Base-by-base conservation (phyloP, 441 rosid species). In the Populus hybrid region DNA sequence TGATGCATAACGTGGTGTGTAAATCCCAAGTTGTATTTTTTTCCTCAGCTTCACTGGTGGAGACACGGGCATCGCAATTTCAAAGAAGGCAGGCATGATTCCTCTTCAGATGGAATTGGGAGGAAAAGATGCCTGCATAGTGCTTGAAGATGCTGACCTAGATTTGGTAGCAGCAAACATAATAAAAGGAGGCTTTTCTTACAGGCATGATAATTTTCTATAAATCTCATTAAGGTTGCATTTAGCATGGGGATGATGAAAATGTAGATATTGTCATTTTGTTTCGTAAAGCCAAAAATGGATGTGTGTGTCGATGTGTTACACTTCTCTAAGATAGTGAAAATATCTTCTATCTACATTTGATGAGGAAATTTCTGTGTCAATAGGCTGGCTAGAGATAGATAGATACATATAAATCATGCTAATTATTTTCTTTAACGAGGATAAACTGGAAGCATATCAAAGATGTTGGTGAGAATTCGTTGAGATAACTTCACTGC, bases 41-140 rank as follows among this genome's bases (percentile, higher is more conserved):
- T 29, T 45, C 14, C 50, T 74, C 87, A 95, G 99, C 84, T 95
- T 95, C 85, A 94, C 99, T 0, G 98, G 98, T 0, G 98, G 99
- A 80, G 97, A 93, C 76, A 94, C 99, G 1, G 97, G 99, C 28
- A 81, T 94, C n/a, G 83, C 97, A 2, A 92, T 95, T 69, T 95
- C 99, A 4, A 95, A 95, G 85, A 95, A 95, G 86, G 97, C 98
- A 0, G 93, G 94, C 74, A 95, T 95, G 99, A 83, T 95, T 76
- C 98, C 98, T 65, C 98, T 94, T 72, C 98, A 94, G 87, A 94
- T 93, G 97, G 98, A 94, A 69, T 81, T 95, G 71, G 99, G 99
- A 78, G 99, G 98, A 20, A 95, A 95, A 87, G 99, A 95, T 78
- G 97, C 99, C n/a, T 94, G 99, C 85, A 91, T 95, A 14, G 92